phyloP scores from a whole-genome alignment of 139 green algal species.

The Chlamydomonas applanata region DNA sequence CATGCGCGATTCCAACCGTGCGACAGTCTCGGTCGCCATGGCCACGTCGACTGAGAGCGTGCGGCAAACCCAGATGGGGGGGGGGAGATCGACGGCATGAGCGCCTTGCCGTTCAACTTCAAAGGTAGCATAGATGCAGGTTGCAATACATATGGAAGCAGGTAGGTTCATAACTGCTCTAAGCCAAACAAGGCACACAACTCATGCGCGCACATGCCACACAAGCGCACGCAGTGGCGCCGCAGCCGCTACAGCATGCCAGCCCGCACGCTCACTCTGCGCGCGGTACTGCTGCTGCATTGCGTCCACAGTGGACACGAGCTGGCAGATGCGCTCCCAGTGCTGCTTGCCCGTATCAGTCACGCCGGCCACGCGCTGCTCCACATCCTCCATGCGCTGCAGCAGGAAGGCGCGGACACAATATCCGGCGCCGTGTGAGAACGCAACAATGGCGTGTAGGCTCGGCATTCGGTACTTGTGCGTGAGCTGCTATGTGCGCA shows the following conservation, averaged over 20 bases:
- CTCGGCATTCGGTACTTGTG: no score
- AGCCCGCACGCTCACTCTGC: not conserved
- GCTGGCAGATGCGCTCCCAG: slow-evolving; percentile 1
- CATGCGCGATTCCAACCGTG: not conserved
- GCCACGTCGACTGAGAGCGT: not conserved
- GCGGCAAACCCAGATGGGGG: no score
- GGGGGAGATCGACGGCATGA: no score
- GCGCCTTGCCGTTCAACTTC: no score
- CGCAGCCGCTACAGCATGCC: not conserved
- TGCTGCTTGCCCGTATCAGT: not conserved
- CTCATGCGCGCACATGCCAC: no score
- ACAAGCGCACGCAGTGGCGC: not conserved
- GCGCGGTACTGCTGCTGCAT: slow-evolving; percentile 7
- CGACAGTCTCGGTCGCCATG: not conserved
- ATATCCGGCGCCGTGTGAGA: no score
- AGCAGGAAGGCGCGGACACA: not conserved
- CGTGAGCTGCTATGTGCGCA: not conserved
- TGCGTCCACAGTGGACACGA: not conserved
- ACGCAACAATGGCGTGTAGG: no score
- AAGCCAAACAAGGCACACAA: no score
- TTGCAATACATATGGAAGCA: no score
- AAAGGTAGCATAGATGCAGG: no score
- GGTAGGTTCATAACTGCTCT: no score
- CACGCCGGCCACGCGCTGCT: not conserved
- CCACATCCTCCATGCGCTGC: slow-evolving; percentile 1